Percentiles rank a stretch among this genome's conserved stretches.
phyloP scores from a whole-genome alignment of 2,329 filamentous ascomycete genomes.

The Fonsecaea pedrosoi region DNA sequence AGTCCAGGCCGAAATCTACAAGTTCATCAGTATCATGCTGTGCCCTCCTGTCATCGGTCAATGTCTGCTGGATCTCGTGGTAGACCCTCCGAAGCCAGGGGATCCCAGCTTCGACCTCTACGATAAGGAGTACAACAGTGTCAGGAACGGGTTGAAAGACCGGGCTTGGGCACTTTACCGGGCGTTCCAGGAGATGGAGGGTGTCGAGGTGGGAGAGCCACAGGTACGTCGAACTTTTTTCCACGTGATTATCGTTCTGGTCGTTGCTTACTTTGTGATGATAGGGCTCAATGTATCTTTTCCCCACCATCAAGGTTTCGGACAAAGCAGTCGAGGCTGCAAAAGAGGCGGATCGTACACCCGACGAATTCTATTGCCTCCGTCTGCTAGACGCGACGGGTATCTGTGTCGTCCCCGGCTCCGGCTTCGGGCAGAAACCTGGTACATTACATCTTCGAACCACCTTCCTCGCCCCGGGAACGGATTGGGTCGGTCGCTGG shows the following conservation, averaged over 20 bases:
- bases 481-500: slow-evolving; percentile 88
- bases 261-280: slow-evolving; percentile 9
- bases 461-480: slow-evolving; percentile 94
- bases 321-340: slow-evolving; percentile 78
- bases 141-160: slow-evolving; percentile 77
- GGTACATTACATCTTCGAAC: slow-evolving; percentile 93
- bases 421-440: slow-evolving; percentile 92
- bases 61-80: slow-evolving; percentile 96
- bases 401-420: slow-evolving; percentile 90
- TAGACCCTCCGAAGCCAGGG: slow-evolving; percentile 86
- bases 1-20: slow-evolving; percentile 95
- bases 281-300: slow-evolving; percentile 96
- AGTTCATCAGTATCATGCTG: slow-evolving; percentile 96
- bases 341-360: slow-evolving; percentile 70
- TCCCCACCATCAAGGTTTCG: slow-evolving; percentile 87
- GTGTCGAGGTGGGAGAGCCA: slow-evolving; percentile 85
- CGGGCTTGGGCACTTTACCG: slow-evolving; percentile 86
- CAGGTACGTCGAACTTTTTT: slow-evolving; percentile 56
- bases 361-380: slow-evolving; percentile 96
- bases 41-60: slow-evolving; percentile 95
- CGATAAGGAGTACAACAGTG: slow-evolving; percentile 80
- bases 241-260: slow-evolving; percentile 21
- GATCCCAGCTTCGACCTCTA: slow-evolving; percentile 86
- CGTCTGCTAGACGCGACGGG: slow-evolving; percentile 90
- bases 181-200: slow-evolving; percentile 94